Conservation (phyloP, 2,329 filamentous ascomycete species). For the Phialophora expanda region DNA sequence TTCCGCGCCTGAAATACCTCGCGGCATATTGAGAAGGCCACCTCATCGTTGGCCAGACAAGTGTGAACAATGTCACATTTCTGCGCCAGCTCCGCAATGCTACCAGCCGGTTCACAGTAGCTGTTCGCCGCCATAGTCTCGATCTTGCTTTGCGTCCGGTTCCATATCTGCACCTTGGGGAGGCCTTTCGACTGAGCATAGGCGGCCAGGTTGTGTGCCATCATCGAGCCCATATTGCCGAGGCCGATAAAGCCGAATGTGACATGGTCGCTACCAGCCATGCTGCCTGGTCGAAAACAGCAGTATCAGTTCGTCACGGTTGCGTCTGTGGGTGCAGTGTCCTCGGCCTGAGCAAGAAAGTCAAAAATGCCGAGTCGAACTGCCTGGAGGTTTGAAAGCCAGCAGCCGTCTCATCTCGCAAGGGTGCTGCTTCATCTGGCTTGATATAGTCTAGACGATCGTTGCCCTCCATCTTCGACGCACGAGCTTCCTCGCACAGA, state of each 20-base stretch:
- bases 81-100: conserved; percentile 4
- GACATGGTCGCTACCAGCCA: conserved; percentile 2
- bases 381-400: neutral
- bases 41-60: conserved; percentile 20
- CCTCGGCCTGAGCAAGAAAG: neutral
- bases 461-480: neutral
- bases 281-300: neutral
- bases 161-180: conserved; percentile 20
- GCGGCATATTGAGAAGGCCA: conserved; percentile 12
- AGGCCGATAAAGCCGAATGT: conserved; percentile 22
- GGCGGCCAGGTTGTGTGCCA: conserved; percentile 14
- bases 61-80: conserved; percentile 20
- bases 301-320: neutral
- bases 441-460: conserved; percentile 6
- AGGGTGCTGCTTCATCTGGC: neutral
- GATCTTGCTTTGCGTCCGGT: conserved; percentile 16
- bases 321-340: neutral
- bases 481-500: neutral
- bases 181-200: conserved; percentile 16
- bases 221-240: conserved; percentile 20
- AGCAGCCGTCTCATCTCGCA: neutral
- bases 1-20: conserved; percentile 14
- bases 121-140: conserved; percentile 6
- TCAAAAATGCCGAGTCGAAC: neutral
- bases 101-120: conserved; percentile 7